A percentile compares a stretch with the other conserved stretches of the same genome.
Evolutionary conservation across 2,329 filamentous ascomycete species (phyloP).

Genomic region (Thermomyces lanuginosus): DNA sequence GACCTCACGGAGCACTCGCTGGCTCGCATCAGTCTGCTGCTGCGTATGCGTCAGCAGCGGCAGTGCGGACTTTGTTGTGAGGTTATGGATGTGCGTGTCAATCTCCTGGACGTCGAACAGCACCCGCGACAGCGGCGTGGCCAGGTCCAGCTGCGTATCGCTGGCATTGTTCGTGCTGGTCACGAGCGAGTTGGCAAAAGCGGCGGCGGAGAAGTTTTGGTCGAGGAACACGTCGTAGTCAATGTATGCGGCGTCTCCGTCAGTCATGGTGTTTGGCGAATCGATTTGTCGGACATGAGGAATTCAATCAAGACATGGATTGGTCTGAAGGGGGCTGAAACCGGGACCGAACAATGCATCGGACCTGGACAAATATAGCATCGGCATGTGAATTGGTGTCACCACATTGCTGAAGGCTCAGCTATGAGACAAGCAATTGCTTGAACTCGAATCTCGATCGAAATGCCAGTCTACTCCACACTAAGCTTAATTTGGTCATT

Average conservation of each 20-base stretch:
- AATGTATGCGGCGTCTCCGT: constrained; percentile 57
- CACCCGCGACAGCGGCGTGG: constrained; percentile 80
- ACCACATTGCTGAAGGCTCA: too few relatives aligned
- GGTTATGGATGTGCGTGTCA: constrained; percentile 80
- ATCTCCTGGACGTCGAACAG: constrained; percentile 95
- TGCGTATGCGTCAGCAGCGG: constrained; percentile 66
- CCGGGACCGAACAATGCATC: constrained; percentile 1
- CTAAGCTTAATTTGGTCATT: too few relatives aligned
- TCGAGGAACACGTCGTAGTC: constrained; percentile 87
- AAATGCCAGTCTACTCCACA: too few relatives aligned
- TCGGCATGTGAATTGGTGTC: too few relatives aligned
- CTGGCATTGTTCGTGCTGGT: constrained; percentile 81
- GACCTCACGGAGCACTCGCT: constrained; percentile 56
- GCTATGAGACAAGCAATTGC: too few relatives aligned
- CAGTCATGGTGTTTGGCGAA: constrained; percentile 15
- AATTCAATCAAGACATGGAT: constrained; percentile 1
- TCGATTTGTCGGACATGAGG: background rate
- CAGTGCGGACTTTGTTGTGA: constrained; percentile 70
- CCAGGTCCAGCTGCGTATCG: constrained; percentile 80
- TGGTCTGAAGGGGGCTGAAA: too few relatives aligned
- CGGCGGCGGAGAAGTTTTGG: constrained; percentile 60
- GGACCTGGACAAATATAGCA: too few relatives aligned
- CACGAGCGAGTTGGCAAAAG: constrained; percentile 79
- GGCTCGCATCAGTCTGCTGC: constrained; percentile 55
- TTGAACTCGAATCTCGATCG: too few relatives aligned